A percentile compares a stretch with the other conserved stretches of the same genome.
Conservation (phyloP, 768 basidiomycete species). For the Ramaria sp. region DNA sequence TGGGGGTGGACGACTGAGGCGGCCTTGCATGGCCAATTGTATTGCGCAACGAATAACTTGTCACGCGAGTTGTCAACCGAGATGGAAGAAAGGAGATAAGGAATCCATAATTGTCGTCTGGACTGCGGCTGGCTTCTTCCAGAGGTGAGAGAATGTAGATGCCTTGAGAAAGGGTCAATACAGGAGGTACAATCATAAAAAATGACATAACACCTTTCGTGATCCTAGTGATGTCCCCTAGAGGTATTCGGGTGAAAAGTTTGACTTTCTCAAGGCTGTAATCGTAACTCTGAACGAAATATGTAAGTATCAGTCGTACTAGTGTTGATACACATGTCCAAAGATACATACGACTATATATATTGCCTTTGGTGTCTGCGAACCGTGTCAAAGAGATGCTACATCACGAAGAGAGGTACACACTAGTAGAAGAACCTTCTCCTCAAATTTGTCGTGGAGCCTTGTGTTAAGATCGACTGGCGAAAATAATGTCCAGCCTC, state of each 20-base stretch:
- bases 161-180: conserved; percentile 33
- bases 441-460: conserved; percentile 76
- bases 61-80: conserved; percentile 62
- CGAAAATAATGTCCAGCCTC: conserved; percentile 88
- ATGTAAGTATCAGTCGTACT: background rate
- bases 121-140: conserved; percentile 85
- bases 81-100: conserved; percentile 65
- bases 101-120: conserved; percentile 83
- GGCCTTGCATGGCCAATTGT: conserved; percentile 26
- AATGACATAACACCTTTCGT: conserved; percentile 52
- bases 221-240: conserved; percentile 67
- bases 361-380: conserved; percentile 37
- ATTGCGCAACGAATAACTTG: conserved; percentile 82
- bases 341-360: conserved; percentile 63
- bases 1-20: background rate
- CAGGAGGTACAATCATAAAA: background rate
- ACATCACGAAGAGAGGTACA: conserved; percentile 20
- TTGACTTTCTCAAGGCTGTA: conserved; percentile 89
- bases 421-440: conserved; percentile 85
- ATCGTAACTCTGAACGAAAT: conserved; percentile 64
- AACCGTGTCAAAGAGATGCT: background rate
- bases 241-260: conserved; percentile 79
- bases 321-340: background rate
- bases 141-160: conserved; percentile 91
- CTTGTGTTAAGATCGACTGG: conserved; percentile 67